phyloP scores from a whole-genome alignment of 2,329 filamentous ascomycete species.

The Cladosporium sp. region DNA sequence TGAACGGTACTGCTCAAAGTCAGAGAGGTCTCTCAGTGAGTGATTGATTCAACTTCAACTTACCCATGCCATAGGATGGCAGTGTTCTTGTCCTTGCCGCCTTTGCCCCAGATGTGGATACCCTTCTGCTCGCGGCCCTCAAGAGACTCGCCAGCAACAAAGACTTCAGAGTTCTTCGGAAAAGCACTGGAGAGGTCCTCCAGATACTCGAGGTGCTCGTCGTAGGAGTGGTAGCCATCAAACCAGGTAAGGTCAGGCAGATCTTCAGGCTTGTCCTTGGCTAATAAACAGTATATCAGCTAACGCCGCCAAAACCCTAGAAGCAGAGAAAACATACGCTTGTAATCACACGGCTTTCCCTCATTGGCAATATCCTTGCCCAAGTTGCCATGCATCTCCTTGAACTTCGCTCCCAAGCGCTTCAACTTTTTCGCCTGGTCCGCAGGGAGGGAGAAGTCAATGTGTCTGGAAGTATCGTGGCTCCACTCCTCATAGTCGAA shows the following conservation, averaged over 20 bases:
- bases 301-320: not conserved
- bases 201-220: slow-evolving; percentile 29
- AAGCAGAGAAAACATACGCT: not conserved
- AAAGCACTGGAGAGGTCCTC: slow-evolving; percentile 27
- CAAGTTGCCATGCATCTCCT: slow-evolving; percentile 47
- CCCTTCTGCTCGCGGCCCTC: slow-evolving; percentile 29
- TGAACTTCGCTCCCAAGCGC: slow-evolving; percentile 33
- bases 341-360: slow-evolving; percentile 10
- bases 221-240: slow-evolving; percentile 29
- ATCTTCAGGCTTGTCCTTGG: slow-evolving; percentile 13
- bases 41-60: not conserved
- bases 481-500: slow-evolving; percentile 33
- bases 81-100: slow-evolving; percentile 23
- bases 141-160: slow-evolving; percentile 25
- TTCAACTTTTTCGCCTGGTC: slow-evolving; percentile 30
- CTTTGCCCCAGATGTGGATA: slow-evolving; percentile 28
- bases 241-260: slow-evolving; percentile 27
- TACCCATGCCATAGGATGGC: slow-evolving; percentile 28
- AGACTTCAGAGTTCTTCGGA: slow-evolving; percentile 26
- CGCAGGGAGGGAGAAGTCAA: slow-evolving; percentile 20
- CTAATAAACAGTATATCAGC: slow-evolving; percentile 16
- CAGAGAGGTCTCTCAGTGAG: not conserved
- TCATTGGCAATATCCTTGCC: slow-evolving; percentile 41
- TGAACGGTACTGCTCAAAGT: slow-evolving; percentile 17
- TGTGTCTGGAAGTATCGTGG: slow-evolving; percentile 34